Evolutionary conservation across 495 filamentous ascomycete genomes (phyloP).

Genomic region (Podospora fimiseda): DNA sequence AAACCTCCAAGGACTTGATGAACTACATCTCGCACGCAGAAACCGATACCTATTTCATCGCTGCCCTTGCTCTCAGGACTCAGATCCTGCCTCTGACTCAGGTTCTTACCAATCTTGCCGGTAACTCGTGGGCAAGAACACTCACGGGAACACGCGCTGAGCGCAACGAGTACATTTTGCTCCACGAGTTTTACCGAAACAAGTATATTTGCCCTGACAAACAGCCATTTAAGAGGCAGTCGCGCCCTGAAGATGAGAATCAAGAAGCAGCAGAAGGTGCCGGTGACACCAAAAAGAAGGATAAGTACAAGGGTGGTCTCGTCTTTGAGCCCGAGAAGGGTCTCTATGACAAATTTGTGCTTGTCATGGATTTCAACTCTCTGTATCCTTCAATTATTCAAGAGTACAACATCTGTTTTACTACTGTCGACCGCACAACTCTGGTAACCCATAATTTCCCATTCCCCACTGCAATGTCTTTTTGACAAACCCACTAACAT

Average conservation of each 20-base stretch:
- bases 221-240: constrained; percentile 60
- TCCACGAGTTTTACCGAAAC: constrained; percentile 91
- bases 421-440: constrained; percentile 76
- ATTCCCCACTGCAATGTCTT: neutral
- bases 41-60: constrained; percentile 91
- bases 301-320: constrained; percentile 96
- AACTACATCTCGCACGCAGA: constrained; percentile 91
- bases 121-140: constrained; percentile 97
- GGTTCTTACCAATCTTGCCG: constrained; percentile 90
- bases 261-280: constrained; percentile 48
- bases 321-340: constrained; percentile 98
- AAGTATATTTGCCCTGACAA: constrained; percentile 99
- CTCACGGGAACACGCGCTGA: constrained; percentile 92
- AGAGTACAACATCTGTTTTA: constrained; percentile 99
- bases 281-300: constrained; percentile 81
- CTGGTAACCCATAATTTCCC: constrained; percentile 34
- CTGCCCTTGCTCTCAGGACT: constrained; percentile 75
- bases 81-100: constrained; percentile 94
- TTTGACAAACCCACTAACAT: too few relatives aligned
- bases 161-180: constrained; percentile 97
- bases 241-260: constrained; percentile 57
- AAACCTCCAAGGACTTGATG: constrained; percentile 72
- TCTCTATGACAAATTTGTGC: constrained; percentile 90
- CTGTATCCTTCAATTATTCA: constrained; percentile 98
- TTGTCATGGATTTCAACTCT: constrained; percentile 99